A percentile compares a stretch with the other conserved stretches of the same genome.
Conservation (phyloP, 345 rosid genomes). For the Camelina laxa region DNA sequence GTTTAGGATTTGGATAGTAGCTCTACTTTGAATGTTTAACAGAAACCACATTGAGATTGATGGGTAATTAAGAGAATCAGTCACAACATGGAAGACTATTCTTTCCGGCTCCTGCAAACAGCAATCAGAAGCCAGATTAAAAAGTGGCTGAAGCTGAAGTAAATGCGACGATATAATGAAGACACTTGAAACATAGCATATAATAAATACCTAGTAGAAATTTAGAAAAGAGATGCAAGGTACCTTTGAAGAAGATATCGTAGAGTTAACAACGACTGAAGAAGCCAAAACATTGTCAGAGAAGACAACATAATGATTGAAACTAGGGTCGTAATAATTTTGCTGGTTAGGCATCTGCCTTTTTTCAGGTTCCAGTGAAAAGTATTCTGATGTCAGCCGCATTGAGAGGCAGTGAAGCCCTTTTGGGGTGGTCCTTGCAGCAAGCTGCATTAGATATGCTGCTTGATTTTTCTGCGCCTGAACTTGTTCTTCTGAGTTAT, state of each 20-base stretch:
- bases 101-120: constrained; percentile 68
- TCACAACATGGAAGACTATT: constrained; percentile 82
- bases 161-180: constrained; percentile 9
- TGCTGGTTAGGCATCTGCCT: constrained; percentile 73
- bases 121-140: constrained; percentile 24
- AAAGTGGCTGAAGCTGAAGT: constrained; percentile 27
- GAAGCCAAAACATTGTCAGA: constrained; percentile 89
- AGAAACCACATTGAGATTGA: constrained; percentile 93
- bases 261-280: constrained; percentile 88
- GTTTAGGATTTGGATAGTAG: constrained; percentile 67
- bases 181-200: constrained; percentile 9
- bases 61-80: constrained; percentile 82
- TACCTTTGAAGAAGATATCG: constrained; percentile 69
- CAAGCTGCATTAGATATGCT: constrained; percentile 75
- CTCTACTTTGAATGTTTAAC: constrained; percentile 69
- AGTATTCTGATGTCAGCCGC: constrained; percentile 81
- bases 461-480: constrained; percentile 69
- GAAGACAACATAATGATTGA: constrained; percentile 80
- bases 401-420: constrained; percentile 93
- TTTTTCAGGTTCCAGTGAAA: constrained; percentile 63
- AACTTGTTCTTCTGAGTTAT: constrained; percentile 77
- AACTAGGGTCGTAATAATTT: constrained; percentile 53
- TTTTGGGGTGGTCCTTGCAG: constrained; percentile 88
- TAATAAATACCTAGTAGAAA: background rate
- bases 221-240: background rate